Evolutionary conservation across 139 green algal genomes (phyloP).

Genomic region (Astrephomene gubernaculifera): DNA sequence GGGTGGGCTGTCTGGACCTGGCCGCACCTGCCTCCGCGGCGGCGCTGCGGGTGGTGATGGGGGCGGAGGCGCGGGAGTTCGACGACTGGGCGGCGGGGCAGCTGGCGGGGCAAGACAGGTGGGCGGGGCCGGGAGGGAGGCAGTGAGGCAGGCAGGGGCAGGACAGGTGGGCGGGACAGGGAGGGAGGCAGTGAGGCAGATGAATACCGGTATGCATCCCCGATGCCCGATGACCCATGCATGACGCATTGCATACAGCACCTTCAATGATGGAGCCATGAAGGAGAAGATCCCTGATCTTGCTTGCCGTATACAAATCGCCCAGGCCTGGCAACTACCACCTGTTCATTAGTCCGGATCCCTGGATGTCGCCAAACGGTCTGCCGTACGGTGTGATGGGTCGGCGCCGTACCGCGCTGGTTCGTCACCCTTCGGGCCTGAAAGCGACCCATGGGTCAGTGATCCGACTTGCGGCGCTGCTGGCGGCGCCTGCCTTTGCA

Average conservation of each 20-base stretch:
- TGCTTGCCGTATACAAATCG: not conserved
- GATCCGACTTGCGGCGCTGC: not conserved
- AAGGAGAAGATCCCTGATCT: not conserved
- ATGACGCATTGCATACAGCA: too few relatives aligned
- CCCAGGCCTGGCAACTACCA: constrained; percentile 32
- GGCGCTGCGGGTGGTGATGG: not conserved
- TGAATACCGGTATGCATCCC: too few relatives aligned
- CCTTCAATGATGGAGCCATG: not conserved
- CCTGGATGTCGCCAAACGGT: not conserved
- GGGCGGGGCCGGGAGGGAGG: not conserved
- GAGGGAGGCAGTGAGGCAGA: too few relatives aligned
- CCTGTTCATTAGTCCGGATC: constrained; percentile 12
- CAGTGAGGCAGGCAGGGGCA: too few relatives aligned
- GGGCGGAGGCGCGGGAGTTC: not conserved
- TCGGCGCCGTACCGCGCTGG: not conserved
- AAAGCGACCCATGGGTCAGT: not conserved
- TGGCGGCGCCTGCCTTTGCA: constrained; percentile 16
- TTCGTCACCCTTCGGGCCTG: not conserved
- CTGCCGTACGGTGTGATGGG: constrained; percentile 13
- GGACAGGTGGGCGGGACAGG: not conserved
- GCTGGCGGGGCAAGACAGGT: constrained; percentile 40
- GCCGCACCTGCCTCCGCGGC: not conserved
- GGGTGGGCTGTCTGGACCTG: constrained; percentile 3
- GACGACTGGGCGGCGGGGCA: constrained; percentile 16
- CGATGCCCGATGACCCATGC: too few relatives aligned